A percentile compares a stretch with the other conserved stretches of the same genome.
These are phyloP conservation scores for Mariannaea elegans DNA, from an alignment of 2,329 filamentous ascomycete species.

Conservation along the genomic window DNA sequence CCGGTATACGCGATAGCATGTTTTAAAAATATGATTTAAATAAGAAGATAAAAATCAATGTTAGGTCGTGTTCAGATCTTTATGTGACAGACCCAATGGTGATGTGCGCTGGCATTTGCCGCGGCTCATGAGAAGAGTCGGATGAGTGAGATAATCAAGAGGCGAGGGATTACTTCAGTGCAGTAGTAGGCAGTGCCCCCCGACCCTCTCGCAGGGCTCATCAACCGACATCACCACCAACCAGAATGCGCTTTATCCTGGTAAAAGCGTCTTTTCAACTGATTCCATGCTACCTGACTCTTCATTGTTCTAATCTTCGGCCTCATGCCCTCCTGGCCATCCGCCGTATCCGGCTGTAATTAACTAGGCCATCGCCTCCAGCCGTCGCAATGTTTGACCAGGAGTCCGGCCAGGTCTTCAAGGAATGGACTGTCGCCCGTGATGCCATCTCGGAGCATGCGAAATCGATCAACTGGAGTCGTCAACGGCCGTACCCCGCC, in stretches of 20 bases:
- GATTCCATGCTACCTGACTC: background rate
- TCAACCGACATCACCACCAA: background rate
- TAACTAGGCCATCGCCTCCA: background rate
- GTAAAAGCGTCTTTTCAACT: too few relatives aligned
- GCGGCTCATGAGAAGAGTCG: background rate
- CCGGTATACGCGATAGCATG: too few relatives aligned
- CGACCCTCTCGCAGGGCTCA: too few relatives aligned
- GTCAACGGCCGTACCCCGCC: conserved; percentile 41
- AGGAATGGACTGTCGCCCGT: conserved; percentile 48
- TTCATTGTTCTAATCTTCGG: background rate
- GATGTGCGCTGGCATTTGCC: background rate
- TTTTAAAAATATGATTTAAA: too few relatives aligned
- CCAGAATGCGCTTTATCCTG: background rate
- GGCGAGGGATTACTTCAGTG: too few relatives aligned
- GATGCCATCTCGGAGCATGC: conserved; percentile 29
- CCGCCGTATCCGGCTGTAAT: background rate
- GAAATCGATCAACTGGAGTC: conserved; percentile 47
- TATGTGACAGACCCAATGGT: too few relatives aligned
- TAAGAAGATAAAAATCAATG: too few relatives aligned
- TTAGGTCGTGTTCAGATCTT: too few relatives aligned
- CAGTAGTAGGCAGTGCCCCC: too few relatives aligned
- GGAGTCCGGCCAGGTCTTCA: conserved; percentile 47
- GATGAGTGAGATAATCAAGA: too few relatives aligned
- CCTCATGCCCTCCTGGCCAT: background rate
- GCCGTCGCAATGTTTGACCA: conserved; percentile 45